These are phyloP conservation scores for Aspergillus heteromorphus DNA, from an alignment of 495 filamentous ascomycete genomes.

Conservation along the genomic window DNA sequence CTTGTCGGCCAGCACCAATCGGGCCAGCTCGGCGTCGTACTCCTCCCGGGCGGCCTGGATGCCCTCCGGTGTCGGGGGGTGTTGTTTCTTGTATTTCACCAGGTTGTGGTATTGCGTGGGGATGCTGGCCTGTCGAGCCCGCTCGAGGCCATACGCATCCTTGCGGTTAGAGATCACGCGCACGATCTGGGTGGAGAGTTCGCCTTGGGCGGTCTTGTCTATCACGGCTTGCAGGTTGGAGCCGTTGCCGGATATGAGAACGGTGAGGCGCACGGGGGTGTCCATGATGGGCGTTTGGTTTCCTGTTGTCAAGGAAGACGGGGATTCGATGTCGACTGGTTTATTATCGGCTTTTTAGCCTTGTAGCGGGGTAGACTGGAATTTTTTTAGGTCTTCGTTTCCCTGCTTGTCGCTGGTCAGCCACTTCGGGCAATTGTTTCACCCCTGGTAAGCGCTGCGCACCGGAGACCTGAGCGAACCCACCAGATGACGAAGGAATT, in stretches of 20 bases:
- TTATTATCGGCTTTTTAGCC: background rate
- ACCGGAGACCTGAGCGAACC: background rate
- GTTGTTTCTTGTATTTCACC: slow-evolving; percentile 56
- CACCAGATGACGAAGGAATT: background rate
- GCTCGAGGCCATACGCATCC: slow-evolving; percentile 69
- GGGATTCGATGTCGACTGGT: background rate
- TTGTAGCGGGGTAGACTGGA: background rate
- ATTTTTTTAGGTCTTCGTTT: background rate
- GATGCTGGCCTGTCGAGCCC: slow-evolving; percentile 65
- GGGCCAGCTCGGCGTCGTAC: slow-evolving; percentile 79
- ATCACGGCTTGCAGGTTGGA: slow-evolving; percentile 90
- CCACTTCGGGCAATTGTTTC: background rate
- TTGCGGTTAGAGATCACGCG: slow-evolving; percentile 81
- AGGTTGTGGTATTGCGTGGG: slow-evolving; percentile 85
- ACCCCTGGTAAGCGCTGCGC: no score
- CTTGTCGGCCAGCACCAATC: slow-evolving; percentile 57
- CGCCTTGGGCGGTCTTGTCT: slow-evolving; percentile 53
- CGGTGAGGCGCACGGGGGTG: slow-evolving; percentile 43
- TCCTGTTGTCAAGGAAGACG: background rate
- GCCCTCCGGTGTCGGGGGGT: slow-evolving; percentile 38
- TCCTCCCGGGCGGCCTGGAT: slow-evolving; percentile 51
- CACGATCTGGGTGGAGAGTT: slow-evolving; percentile 60
- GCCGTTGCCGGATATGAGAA: slow-evolving; percentile 75
- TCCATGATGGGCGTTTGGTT: slow-evolving; percentile 21
- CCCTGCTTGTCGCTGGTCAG: background rate